phyloP scores from a whole-genome alignment of 1,284 basidiomycete genomes.

The Schizophyllum amplum region DNA sequence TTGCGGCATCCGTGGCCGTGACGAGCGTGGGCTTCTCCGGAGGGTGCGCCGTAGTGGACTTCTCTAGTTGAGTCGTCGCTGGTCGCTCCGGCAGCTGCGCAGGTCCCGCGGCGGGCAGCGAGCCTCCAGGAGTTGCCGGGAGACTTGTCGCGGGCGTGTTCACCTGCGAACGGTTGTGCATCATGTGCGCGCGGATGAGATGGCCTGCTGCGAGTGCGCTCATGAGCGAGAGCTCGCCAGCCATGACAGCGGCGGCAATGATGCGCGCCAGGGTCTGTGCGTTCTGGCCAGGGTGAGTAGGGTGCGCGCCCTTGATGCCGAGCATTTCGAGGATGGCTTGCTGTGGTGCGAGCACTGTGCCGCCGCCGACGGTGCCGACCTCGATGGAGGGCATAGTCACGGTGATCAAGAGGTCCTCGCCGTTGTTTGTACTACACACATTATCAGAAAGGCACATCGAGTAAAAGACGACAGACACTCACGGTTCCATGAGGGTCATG shows the following conservation, averaged over 20 bases:
- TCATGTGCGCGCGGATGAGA: constrained; percentile 83
- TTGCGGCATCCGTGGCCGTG: not conserved
- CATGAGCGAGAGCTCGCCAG: constrained; percentile 86
- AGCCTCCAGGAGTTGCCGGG: constrained; percentile 49
- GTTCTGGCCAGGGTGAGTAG: constrained; percentile 77
- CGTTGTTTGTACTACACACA: constrained; percentile 67
- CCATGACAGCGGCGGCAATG: constrained; percentile 89
- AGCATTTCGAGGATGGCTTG: constrained; percentile 89
- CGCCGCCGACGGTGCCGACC: constrained; percentile 94
- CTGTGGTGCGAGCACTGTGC: constrained; percentile 87
- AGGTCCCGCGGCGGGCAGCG: constrained; percentile 10
- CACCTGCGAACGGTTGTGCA: constrained; percentile 69
- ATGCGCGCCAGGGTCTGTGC: constrained; percentile 82
- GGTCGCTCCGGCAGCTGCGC: not conserved
- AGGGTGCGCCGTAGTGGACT: too few relatives aligned
- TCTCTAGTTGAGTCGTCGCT: too few relatives aligned
- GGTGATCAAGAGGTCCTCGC: constrained; percentile 86
- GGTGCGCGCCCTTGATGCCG: constrained; percentile 82
- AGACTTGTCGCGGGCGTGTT: constrained; percentile 59
- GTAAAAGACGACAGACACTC: constrained; percentile 28
- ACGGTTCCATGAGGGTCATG: constrained; percentile 98
- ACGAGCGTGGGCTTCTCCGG: constrained; percentile 8
- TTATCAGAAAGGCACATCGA: constrained; percentile 2
- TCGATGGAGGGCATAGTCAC: constrained; percentile 95
- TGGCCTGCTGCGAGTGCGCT: constrained; percentile 89